These are phyloP conservation scores for Sporothrix schenckii DNA, from an alignment of 2,329 filamentous ascomycete genomes.

Conservation along the genomic window DNA sequence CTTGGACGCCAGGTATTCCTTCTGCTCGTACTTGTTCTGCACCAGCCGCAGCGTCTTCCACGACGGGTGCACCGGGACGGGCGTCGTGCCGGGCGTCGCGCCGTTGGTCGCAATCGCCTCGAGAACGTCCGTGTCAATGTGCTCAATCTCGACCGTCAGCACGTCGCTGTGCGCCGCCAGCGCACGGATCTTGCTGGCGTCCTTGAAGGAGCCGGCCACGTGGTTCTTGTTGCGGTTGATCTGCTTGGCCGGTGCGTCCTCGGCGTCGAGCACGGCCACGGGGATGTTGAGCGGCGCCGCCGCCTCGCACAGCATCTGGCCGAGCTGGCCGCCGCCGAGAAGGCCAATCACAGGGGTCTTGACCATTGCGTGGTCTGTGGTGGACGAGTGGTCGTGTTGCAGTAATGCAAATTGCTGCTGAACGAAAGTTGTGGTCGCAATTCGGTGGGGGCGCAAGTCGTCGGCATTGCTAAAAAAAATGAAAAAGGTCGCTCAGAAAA, in stretches of 20 bases:
- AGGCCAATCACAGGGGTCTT: slow-evolving; percentile 48
- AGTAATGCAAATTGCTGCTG: neutral
- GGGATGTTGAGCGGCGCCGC: slow-evolving; percentile 73
- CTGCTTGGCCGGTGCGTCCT: slow-evolving; percentile 80
- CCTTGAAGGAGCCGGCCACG: slow-evolving; percentile 85
- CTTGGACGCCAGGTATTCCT: slow-evolving; percentile 71
- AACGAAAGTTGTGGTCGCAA: neutral
- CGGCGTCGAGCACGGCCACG: slow-evolving; percentile 76
- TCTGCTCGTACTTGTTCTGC: slow-evolving; percentile 92
- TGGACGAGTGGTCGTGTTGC: neutral
- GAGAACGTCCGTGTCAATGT: slow-evolving; percentile 85
- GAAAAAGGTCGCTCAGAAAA: neutral
- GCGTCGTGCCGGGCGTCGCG: slow-evolving; percentile 48
- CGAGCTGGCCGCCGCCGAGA: slow-evolving; percentile 72
- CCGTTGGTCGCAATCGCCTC: slow-evolving; percentile 76
- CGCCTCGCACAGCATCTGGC: slow-evolving; percentile 92
- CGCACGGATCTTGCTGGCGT: slow-evolving; percentile 74
- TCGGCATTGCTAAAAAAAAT: slow-evolving; percentile 8
- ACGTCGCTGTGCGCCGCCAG: slow-evolving; percentile 78
- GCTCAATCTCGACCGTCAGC: slow-evolving; percentile 92
- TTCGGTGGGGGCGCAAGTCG: neutral
- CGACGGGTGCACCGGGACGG: slow-evolving; percentile 69
- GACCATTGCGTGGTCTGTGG: neutral
- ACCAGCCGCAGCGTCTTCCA: slow-evolving; percentile 87
- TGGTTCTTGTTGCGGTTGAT: slow-evolving; percentile 69